Base-by-base conservation (phyloP, 305 asterid genomes). In the Fraxinus floribunda region DNA sequence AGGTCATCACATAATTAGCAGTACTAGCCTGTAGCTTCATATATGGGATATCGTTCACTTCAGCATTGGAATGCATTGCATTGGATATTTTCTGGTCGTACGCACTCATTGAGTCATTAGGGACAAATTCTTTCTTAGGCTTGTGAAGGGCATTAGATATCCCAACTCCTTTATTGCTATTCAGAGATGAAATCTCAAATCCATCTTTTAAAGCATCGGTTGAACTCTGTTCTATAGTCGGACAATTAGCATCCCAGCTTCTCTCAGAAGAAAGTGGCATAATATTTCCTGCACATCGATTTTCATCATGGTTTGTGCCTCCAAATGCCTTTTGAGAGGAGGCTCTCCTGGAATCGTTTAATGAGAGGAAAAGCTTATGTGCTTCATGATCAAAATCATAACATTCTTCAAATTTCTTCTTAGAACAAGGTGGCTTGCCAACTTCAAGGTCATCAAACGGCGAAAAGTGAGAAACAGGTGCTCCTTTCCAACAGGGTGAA, bases 401-500 rank as follows among this genome's bases (percentile, higher is more conserved):
- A 46, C 39, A 86, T 68, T 86, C 90, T 36, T 86, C 91, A 46
- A 80, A 36, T 72, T 85, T 89, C 55, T 88, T 79, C 84, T 76
- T 85, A 60, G 78, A 77, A 22, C 72, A 82, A 83, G 83, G 84
- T 9, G 83, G 52, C 73, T 80, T 57, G 83, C 87, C 84, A 68
- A 87, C 81, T 86, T 89, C 97, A 70, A 86, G 44, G 74, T 39
- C 85, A 83, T 89, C 93, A 70, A 89, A 81, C 1, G 86, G 74
- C 36, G 94, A 85, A 73, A 89, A 85, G 29, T 83, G 90, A 85
- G 94, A 88, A 83, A 90, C 89, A 7, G 93, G 88, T 78, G 97
- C 93, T 75, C 98, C 98, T 90, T 87, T 96, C 98, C 98, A 96
- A 89, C 99, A 96, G 75, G 99, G 99, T 24, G 99, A 96, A 88